Evolutionary conservation across 805 yeast genomes (phyloP).

Genomic region (Wickerhamomyces ciferrii): DNA sequence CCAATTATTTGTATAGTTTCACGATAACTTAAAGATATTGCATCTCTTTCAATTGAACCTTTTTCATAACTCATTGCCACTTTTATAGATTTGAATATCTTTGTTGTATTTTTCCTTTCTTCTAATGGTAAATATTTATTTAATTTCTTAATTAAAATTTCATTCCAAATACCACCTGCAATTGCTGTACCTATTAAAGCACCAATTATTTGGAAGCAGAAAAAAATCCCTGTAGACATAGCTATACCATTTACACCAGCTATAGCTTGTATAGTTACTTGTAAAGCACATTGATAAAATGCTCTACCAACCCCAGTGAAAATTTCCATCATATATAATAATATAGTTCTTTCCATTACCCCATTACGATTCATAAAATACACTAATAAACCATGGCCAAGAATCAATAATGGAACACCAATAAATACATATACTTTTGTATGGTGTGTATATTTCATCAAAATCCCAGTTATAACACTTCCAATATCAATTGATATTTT

Average conservation of each 20-base stretch:
- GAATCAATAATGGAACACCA: conserved; percentile 18
- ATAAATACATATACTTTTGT: conserved; percentile 20
- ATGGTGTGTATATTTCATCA: conserved; percentile 24
- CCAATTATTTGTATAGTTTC: conserved; percentile 27
- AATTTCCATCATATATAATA: conserved; percentile 16
- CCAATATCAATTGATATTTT: conserved; percentile 23
- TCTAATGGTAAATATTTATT: conserved; percentile 18
- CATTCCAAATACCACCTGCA: conserved; percentile 25
- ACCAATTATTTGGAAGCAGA: conserved; percentile 22
- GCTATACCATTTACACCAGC: conserved; percentile 24
- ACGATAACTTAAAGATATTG: conserved; percentile 25
- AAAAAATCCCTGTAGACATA: conserved; percentile 25
- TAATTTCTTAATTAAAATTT: conserved; percentile 14
- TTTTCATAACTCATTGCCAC: conserved; percentile 19
- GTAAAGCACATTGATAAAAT: conserved; percentile 17
- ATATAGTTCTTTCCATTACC: conserved; percentile 7
- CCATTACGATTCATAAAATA: conserved; percentile 19
- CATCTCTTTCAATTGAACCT: conserved; percentile 22
- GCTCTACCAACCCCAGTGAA: conserved; percentile 25
- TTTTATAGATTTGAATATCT: conserved; percentile 20
- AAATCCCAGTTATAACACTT: conserved; percentile 20
- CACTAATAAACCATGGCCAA: conserved; percentile 23
- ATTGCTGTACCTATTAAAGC: conserved; percentile 24
- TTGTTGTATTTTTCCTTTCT: conserved; percentile 13
- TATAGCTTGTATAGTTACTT: conserved; percentile 23